These are phyloP conservation scores for Colletotrichum lentis DNA, from an alignment of 2,329 filamentous ascomycete genomes.

Conservation along the genomic window DNA sequence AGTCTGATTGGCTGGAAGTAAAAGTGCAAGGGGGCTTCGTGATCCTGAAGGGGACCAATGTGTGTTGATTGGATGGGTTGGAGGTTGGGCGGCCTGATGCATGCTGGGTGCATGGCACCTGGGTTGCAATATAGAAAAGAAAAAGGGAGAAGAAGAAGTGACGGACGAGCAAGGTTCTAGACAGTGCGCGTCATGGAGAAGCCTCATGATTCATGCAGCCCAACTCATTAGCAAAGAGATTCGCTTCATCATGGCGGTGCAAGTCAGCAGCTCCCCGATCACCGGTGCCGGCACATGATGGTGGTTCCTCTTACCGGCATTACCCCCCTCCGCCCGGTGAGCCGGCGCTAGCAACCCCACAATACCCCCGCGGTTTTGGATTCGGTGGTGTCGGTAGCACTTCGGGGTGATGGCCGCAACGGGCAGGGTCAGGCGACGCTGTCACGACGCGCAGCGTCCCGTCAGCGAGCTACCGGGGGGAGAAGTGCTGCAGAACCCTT, in stretches of 20 bases:
- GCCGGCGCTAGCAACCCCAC: conserved; percentile 34
- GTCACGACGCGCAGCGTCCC: conserved; percentile 17
- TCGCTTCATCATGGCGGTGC: conserved; percentile 10
- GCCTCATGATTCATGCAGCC: conserved; percentile 13
- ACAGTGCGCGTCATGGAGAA: conserved; percentile 13
- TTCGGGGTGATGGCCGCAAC: conserved; percentile 20
- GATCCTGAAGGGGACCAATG: conserved; percentile 23
- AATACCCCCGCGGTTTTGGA: conserved; percentile 9
- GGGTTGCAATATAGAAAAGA: neutral
- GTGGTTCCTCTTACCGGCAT: neutral
- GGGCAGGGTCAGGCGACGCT: conserved; percentile 23
- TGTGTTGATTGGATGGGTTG: conserved; percentile 5
- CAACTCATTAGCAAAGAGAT: neutral
- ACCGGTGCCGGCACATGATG: conserved; percentile 32
- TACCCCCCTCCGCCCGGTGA: conserved; percentile 18
- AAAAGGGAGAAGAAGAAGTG: neutral
- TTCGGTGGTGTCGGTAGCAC: conserved; percentile 28
- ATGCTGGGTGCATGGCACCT: neutral
- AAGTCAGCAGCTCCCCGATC: conserved; percentile 30
- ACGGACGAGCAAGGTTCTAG: neutral
- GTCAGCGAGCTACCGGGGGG: neutral
- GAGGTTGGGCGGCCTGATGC: neutral
- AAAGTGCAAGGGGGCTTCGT: conserved; percentile 31
- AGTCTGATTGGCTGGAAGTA: conserved; percentile 15
- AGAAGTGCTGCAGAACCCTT: neutral